phyloP scores from a whole-genome alignment of 148 eudicot genomes.

The Vaccinium darrowii region DNA sequence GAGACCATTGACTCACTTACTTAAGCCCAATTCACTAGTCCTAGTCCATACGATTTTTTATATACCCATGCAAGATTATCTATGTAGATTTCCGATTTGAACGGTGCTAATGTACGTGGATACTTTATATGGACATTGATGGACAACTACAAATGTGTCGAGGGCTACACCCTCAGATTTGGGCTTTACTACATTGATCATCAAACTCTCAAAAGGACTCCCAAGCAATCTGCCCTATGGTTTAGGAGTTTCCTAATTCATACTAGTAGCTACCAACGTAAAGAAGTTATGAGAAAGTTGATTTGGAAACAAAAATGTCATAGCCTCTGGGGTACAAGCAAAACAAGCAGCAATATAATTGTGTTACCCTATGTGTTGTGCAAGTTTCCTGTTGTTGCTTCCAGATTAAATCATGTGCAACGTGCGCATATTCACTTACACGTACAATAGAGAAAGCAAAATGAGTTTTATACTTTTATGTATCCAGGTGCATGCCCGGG shows the following conservation, averaged over 20 bases:
- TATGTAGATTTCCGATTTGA: neutral
- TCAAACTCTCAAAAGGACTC: constrained; percentile 18
- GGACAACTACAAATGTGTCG: constrained; percentile 24
- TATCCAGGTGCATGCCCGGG: no score
- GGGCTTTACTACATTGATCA: constrained; percentile 27
- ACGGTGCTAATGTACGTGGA: constrained; percentile 43
- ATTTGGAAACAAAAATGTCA: neutral
- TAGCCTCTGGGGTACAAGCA: neutral
- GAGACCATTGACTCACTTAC: no score
- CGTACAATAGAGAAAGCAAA: no score
- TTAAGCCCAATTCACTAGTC: no score
- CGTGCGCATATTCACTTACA: neutral
- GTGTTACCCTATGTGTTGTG: neutral
- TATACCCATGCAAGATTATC: no score
- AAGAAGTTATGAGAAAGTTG: neutral
- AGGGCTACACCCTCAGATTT: constrained; percentile 12
- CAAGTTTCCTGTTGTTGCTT: neutral
- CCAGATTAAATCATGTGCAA: neutral
- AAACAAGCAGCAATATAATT: constrained; percentile 5
- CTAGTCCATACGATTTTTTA: no score
- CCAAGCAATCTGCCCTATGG: constrained; percentile 26
- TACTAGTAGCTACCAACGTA: neutral
- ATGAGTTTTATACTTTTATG: no score
- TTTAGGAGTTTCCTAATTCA: constrained; percentile 16
- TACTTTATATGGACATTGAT: constrained; percentile 27